phyloP scores from a whole-genome alignment of 305 asterid genomes.

The Fraxinus velutina region DNA sequence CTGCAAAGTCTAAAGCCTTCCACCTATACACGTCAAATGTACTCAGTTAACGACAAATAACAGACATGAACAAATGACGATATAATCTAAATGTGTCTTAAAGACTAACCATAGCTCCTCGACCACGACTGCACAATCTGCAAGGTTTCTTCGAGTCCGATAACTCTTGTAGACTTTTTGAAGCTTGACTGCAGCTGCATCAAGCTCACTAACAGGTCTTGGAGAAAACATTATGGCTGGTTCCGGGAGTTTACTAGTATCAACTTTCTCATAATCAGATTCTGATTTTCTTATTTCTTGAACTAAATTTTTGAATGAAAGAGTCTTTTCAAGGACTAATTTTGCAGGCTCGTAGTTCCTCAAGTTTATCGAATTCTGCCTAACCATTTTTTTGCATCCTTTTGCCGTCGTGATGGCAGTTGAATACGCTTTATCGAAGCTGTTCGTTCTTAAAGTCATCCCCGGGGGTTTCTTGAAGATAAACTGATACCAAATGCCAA shows the following conservation, averaged over 20 bases:
- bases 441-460: constrained; percentile 34
- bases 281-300: constrained; percentile 30
- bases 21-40: constrained; percentile 48
- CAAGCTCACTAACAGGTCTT: constrained; percentile 63
- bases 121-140: constrained; percentile 92
- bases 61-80: background rate
- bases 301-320: constrained; percentile 57
- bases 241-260: constrained; percentile 38
- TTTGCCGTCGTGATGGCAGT: constrained; percentile 30
- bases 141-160: constrained; percentile 77
- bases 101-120: constrained; percentile 84
- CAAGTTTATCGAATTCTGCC: constrained; percentile 53
- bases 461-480: constrained; percentile 17
- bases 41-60: constrained; percentile 1
- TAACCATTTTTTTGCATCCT: constrained; percentile 27
- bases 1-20: constrained; percentile 92
- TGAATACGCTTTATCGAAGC: constrained; percentile 32
- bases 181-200: constrained; percentile 81
- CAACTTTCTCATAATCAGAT: constrained; percentile 11
- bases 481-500: constrained; percentile 12
- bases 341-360: constrained; percentile 57
- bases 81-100: background rate
- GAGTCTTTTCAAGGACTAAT: constrained; percentile 42
- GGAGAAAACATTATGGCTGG: constrained; percentile 55
- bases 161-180: constrained; percentile 94